Evolutionary conservation across 257 asterid genomes (phyloP).

Genomic region (Euphrasia confusa): DNA sequence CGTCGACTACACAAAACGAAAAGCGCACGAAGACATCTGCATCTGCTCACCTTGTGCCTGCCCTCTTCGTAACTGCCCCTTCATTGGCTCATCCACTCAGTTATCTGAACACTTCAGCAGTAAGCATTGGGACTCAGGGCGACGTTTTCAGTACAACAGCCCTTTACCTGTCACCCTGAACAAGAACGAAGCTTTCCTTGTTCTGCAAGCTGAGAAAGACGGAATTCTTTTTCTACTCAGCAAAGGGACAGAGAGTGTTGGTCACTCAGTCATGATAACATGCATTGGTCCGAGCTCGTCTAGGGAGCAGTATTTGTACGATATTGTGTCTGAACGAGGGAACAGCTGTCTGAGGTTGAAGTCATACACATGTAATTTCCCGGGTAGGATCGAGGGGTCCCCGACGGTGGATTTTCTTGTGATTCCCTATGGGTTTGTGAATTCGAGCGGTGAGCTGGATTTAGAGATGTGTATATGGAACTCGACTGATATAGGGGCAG

Average conservation of each 20-base stretch:
- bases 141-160: constrained; percentile 72
- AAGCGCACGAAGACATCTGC: constrained; percentile 71
- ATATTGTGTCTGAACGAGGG: constrained; percentile 74
- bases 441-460: constrained; percentile 54
- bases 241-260: constrained; percentile 69
- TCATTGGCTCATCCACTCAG: constrained; percentile 57
- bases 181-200: constrained; percentile 71
- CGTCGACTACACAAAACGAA: constrained; percentile 45
- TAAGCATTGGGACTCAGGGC: constrained; percentile 80
- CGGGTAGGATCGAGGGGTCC: constrained; percentile 69
- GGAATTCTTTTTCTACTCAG: constrained; percentile 70
- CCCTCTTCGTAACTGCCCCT: constrained; percentile 63
- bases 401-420: constrained; percentile 75
- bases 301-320: constrained; percentile 59
- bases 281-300: constrained; percentile 71
- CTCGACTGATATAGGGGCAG: constrained; percentile 54
- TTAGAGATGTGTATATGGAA: constrained; percentile 84
- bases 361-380: constrained; percentile 61
- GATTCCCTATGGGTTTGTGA: constrained; percentile 60
- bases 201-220: constrained; percentile 79
- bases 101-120: constrained; percentile 70
- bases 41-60: constrained; percentile 68
- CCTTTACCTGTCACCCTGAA: constrained; percentile 59
- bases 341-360: constrained; percentile 78
- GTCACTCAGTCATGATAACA: constrained; percentile 64